phyloP scores from a whole-genome alignment of 2,329 filamentous ascomycete genomes.

The Dothidotthia symphoricarpi region DNA sequence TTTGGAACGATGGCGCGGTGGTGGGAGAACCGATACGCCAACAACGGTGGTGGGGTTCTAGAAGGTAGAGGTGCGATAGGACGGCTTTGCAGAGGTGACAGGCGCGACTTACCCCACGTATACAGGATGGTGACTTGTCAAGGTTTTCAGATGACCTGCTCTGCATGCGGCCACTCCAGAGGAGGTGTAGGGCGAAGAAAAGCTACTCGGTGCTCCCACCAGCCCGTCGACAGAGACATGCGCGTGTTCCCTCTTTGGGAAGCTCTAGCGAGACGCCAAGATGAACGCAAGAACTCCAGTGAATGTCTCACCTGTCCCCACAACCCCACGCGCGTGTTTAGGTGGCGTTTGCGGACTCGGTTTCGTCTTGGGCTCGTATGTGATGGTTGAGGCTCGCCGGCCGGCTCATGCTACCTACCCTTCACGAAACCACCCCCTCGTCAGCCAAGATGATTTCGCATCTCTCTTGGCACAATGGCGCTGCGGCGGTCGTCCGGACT shows the following conservation, averaged over 20 bases:
- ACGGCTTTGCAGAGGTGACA: constrained; percentile 3
- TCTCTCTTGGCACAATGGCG: constrained; percentile 12
- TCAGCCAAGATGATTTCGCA: constrained; percentile 31
- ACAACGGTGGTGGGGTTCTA: constrained; percentile 5
- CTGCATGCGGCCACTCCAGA: constrained; percentile 12
- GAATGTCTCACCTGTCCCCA: constrained; percentile 14
- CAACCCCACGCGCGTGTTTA: constrained; percentile 9
- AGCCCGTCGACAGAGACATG: constrained; percentile 2
- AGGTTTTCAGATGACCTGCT: constrained; percentile 14
- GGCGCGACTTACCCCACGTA: constrained; percentile 4
- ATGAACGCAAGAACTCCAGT: constrained; percentile 10
- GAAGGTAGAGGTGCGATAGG: constrained; percentile 1
- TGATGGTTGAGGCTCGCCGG: background rate
- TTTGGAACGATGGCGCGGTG: constrained; percentile 9
- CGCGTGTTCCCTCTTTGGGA: constrained; percentile 6
- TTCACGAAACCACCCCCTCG: constrained; percentile 18
- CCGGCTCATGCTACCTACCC: no score
- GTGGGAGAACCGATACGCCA: constrained; percentile 8
- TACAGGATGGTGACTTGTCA: constrained; percentile 4
- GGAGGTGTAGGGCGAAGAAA: constrained; percentile 9
- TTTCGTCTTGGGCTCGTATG: constrained; percentile 11
- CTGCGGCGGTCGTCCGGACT: constrained; percentile 7
- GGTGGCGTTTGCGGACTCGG: constrained; percentile 6
- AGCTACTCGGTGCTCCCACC: no score
- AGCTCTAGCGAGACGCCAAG: constrained; percentile 24